These are phyloP conservation scores for Boletus pseudopeckii DNA, from an alignment of 768 basidiomycete species.

Conservation along the genomic window DNA sequence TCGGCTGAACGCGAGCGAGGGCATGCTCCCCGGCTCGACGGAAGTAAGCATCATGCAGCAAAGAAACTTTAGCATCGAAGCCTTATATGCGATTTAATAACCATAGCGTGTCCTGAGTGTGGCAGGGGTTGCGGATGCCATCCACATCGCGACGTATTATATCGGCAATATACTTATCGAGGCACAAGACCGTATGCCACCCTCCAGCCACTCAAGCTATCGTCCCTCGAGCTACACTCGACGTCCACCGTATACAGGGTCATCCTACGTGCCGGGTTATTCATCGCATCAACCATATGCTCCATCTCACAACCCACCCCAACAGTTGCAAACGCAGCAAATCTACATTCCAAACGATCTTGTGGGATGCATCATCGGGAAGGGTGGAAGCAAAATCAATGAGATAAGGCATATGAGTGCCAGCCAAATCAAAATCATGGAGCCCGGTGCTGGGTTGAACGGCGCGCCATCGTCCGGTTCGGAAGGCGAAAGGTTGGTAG, in stretches of 20 bases:
- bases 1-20: constrained; percentile 92
- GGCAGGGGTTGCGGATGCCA: constrained; percentile 97
- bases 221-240: constrained; percentile 62
- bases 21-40: constrained; percentile 98
- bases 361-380: constrained; percentile 96
- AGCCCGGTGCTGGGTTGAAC: constrained; percentile 81
- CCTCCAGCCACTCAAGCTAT: constrained; percentile 53
- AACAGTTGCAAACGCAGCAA: constrained; percentile 90
- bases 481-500: constrained; percentile 89
- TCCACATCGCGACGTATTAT: constrained; percentile 99
- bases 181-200: constrained; percentile 80
- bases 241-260: constrained; percentile 46
- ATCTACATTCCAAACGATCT: constrained; percentile 98
- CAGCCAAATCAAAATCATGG: constrained; percentile 98
- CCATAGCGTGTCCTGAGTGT: constrained; percentile 92
- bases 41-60: constrained; percentile 58
- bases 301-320: constrained; percentile 55
- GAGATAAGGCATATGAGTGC: constrained; percentile 95
- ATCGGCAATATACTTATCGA: constrained; percentile 97
- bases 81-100: constrained; percentile 16
- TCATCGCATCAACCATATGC: constrained; percentile 44
- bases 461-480: constrained; percentile 70
- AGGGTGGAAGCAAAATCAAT: constrained; percentile 97
- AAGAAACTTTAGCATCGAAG: neutral
- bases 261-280: constrained; percentile 72